Base-by-base conservation (phyloP, 2,329 filamentous ascomycete species). In the Knoxdaviesia capensis region DNA sequence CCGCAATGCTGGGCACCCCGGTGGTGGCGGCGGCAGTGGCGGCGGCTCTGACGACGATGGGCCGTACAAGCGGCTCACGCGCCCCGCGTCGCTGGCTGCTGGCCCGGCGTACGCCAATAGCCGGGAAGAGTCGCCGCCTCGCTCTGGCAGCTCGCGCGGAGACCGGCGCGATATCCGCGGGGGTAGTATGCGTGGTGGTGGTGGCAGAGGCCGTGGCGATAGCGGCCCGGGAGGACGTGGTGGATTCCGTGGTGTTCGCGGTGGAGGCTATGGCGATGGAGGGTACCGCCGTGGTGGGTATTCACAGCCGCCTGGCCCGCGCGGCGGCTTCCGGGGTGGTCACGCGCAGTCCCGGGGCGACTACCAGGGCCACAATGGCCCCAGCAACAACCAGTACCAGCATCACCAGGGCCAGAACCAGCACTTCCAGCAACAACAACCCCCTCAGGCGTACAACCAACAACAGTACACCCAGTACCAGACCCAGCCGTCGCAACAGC, bases 41-140 rank as follows among this genome's bases (percentile, higher is more conserved):
- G 61, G 81, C 36, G 74, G 71, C 52, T 83, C 83, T 49, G 78
- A 80, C 45, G 77, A 85, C 43, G 74, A 79, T 45, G 76, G 76
- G 0, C 73, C 74, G 1, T 88, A 88, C 55, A 79, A 74, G 47
- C 79, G 80, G 5, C 64, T 88, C 11, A 59, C 77, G 20, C 66
- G 82, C 11, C 82, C 82, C 1, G 64, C 69, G 11, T 77, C 77
- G 40, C 74, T 79, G 45, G 70, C 66, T 5, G 61, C 61, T 45
- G 64, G 61, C 0, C 53, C 48, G 58, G 66, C 51, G 55, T 56
- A 66, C 52, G 58, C 69, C 62, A 51, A 61, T 53, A 36, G 52
- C 64, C 50, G 55, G 55, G 51, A 65, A 56, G 54, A 65, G 53
- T 46, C 59, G 34, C 48, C 48, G 38, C 52, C 51, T 31, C 50